phyloP scores from a whole-genome alignment of 306 rosid species.

The Dalbergia cultrata region DNA sequence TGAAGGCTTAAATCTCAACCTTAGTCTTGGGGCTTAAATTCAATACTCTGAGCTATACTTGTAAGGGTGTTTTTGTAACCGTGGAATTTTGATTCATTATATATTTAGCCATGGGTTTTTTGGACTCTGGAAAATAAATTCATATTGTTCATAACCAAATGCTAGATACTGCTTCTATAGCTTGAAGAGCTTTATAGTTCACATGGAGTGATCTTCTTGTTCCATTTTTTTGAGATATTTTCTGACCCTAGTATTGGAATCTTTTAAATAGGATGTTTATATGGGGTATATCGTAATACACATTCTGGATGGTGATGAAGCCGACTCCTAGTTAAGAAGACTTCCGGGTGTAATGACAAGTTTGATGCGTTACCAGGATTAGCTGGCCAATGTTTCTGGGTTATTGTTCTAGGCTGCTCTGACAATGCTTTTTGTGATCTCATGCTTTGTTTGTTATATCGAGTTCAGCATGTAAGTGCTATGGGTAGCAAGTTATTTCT shows the following conservation, averaged over 20 bases:
- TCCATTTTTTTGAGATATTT: conserved; percentile 56
- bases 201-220: conserved; percentile 63
- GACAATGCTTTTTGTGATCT: conserved; percentile 55
- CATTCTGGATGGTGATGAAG: conserved; percentile 75
- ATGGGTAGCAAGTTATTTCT: conserved; percentile 47
- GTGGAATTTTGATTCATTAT: conserved; percentile 28
- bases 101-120: conserved; percentile 44
- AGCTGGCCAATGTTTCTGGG: conserved; percentile 59
- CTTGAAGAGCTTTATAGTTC: conserved; percentile 58
- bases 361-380: conserved; percentile 65
- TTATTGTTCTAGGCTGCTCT: conserved; percentile 58
- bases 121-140: conserved; percentile 45
- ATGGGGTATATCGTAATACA: conserved; percentile 66
- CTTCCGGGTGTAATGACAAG: conserved; percentile 68
- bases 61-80: conserved; percentile 23
- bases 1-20: conserved; percentile 30
- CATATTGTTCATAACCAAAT: conserved; percentile 47
- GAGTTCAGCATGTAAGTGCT: conserved; percentile 56
- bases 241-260: conserved; percentile 69
- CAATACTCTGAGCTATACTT: conserved; percentile 21
- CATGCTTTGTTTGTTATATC: conserved; percentile 53
- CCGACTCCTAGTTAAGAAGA: conserved; percentile 70
- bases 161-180: conserved; percentile 56
- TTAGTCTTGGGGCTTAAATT: conserved; percentile 14
- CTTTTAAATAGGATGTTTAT: conserved; percentile 76